A percentile compares a stretch with the other conserved stretches of the same genome.
Conservation (phyloP, 805 yeast genomes). For the Millerozyma miso region DNA sequence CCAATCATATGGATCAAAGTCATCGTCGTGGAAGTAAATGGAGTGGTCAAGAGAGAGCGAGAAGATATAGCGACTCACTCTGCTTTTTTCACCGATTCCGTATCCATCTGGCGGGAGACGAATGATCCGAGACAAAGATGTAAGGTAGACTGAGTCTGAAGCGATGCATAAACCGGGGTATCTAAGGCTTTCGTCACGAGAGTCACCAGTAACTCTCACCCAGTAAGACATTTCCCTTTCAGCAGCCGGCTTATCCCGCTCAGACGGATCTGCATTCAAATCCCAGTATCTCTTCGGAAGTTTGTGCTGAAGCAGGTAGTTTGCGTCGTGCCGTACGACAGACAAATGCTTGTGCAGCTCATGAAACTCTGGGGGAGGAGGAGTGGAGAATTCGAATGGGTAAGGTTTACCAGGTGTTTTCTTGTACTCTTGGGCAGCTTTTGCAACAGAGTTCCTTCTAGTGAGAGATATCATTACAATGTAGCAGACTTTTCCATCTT, state of each 20-base stretch:
- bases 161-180: constrained; percentile 30
- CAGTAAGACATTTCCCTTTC: constrained; percentile 31
- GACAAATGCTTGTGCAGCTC: constrained; percentile 16
- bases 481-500: constrained; percentile 26
- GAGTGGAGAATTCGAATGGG: constrained; percentile 28
- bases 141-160: constrained; percentile 30
- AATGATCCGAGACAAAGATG: constrained; percentile 23
- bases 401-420: constrained; percentile 17
- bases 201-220: constrained; percentile 22
- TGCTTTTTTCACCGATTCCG: constrained; percentile 17
- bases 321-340: constrained; percentile 15
- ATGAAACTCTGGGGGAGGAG: constrained; percentile 19
- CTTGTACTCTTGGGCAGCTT: constrained; percentile 11
- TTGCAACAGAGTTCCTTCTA: constrained; percentile 21
- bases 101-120: constrained; percentile 18
- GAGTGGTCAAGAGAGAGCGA: constrained; percentile 32
- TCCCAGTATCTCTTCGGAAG: constrained; percentile 24
- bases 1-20: constrained; percentile 32
- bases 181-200: constrained; percentile 13
- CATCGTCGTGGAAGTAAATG: constrained; percentile 32
- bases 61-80: constrained; percentile 23
- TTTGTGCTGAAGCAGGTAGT: constrained; percentile 19
- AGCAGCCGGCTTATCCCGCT: constrained; percentile 19
- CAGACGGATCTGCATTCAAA: constrained; percentile 17
- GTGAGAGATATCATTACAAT: constrained; percentile 35